Percentiles rank a stretch among this genome's conserved stretches.
phyloP scores from a whole-genome alignment of 306 rosid genomes.

The Biancaea sappan region DNA sequence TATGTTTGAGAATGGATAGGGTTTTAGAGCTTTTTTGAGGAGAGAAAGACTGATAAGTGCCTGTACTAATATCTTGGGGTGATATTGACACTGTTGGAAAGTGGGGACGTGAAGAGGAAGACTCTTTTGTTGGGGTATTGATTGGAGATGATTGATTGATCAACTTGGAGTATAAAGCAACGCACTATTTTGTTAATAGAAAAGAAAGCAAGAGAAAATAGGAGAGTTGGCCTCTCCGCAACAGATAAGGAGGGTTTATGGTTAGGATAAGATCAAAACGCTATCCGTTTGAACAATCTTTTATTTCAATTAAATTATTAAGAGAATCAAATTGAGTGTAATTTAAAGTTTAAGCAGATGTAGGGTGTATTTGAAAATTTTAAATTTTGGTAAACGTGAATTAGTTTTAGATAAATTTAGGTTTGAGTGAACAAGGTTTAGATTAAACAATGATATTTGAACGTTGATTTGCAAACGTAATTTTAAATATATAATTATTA shows the following conservation, averaged over 20 bases:
- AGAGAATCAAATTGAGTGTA: too few species aligned
- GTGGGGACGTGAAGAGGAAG: background rate
- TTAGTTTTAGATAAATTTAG: too few species aligned
- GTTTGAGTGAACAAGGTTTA: too few species aligned
- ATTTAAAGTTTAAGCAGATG: background rate
- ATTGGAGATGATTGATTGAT: background rate
- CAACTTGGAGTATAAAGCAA: background rate
- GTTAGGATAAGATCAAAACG: conserved; percentile 9
- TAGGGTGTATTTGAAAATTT: background rate
- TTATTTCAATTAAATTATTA: background rate
- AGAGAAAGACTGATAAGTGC: background rate
- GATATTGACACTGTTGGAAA: background rate
- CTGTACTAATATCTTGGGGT: background rate
- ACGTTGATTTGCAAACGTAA: too few species aligned
- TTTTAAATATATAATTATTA: too few species aligned
- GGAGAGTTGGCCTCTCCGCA: background rate
- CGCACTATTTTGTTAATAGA: too few species aligned
- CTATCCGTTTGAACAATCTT: background rate
- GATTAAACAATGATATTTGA: too few species aligned
- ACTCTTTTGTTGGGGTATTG: background rate
- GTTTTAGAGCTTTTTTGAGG: conserved; percentile 7
- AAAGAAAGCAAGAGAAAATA: background rate
- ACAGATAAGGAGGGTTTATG: background rate
- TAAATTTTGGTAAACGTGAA: too few species aligned
- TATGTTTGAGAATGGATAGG: background rate